Conservation (phyloP, 2,329 filamentous ascomycete species). For the Epichloe aotearoae region DNA sequence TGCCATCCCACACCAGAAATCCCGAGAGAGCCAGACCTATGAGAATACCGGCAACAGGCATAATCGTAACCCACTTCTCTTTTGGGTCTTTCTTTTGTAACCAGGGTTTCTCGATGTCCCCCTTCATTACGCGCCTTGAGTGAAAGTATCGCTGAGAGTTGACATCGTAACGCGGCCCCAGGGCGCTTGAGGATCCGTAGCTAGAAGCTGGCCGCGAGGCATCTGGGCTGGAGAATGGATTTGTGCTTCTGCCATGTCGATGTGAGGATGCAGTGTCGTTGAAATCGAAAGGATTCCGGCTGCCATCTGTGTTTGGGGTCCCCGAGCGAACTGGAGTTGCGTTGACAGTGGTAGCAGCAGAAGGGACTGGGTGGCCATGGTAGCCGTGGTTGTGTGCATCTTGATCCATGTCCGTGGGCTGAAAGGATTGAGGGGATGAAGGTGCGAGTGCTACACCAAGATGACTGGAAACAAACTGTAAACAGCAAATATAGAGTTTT, state of each 20-base stretch:
- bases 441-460: too few species aligned
- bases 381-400: constrained; percentile 12
- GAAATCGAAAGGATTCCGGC: constrained; percentile 27
- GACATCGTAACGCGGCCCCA: constrained; percentile 23
- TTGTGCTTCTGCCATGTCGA: constrained; percentile 17
- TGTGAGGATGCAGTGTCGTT: constrained; percentile 24
- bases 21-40: constrained; percentile 55
- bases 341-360: constrained; percentile 23
- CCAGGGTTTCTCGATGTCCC: constrained; percentile 66
- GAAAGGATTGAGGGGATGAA: background rate
- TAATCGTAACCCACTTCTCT: constrained; percentile 78
- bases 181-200: constrained; percentile 30
- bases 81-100: constrained; percentile 57
- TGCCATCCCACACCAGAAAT: constrained; percentile 63
- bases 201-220: constrained; percentile 34
- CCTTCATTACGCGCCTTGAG: constrained; percentile 59
- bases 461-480: too few species aligned
- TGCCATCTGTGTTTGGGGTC: constrained; percentile 27
- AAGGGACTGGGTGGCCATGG: constrained; percentile 18
- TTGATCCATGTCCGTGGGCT: constrained; percentile 15
- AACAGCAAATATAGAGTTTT: too few species aligned
- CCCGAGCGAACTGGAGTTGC: constrained; percentile 27
- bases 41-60: constrained; percentile 59
- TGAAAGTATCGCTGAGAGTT: constrained; percentile 50
- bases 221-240: constrained; percentile 34